These are phyloP conservation scores for Boechera stricta DNA, from an alignment of 345 rosid genomes.

Conservation along the genomic window DNA sequence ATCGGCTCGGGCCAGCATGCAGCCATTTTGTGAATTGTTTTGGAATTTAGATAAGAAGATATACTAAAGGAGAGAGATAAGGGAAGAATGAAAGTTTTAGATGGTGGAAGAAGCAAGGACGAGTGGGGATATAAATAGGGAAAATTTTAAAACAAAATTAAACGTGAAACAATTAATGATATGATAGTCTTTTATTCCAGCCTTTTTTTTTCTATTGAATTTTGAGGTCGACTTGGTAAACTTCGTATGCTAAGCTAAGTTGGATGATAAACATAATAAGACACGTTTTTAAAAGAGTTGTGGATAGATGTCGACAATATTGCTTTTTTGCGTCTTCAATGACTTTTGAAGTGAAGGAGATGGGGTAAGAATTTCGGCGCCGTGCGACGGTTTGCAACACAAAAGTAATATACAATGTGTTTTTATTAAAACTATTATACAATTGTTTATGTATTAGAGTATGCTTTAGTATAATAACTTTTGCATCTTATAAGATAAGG, in stretches of 20 bases:
- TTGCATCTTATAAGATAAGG: background rate
- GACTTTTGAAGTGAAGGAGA: conserved; percentile 35
- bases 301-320: conserved; percentile 26
- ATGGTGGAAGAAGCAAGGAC: conserved; percentile 23
- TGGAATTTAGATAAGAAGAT: background rate
- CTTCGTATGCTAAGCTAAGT: conserved; percentile 36
- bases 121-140: conserved; percentile 30
- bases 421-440: background rate
- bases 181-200: conserved; percentile 18
- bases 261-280: conserved; percentile 16
- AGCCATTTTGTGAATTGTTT: conserved; percentile 31
- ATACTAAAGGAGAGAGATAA: background rate
- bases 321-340: background rate
- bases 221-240: conserved; percentile 21
- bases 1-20: conserved; percentile 87
- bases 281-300: conserved; percentile 16
- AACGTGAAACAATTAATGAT: conserved; percentile 29
- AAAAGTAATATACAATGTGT: background rate
- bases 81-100: conserved; percentile 11
- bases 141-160: background rate
- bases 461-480: background rate
- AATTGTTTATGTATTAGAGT: background rate
- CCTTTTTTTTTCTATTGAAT: background rate
- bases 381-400: conserved; percentile 37
- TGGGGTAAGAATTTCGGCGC: conserved; percentile 39